Evolutionary conservation across 257 asterid genomes (phyloP), one percentile per base, ranked within the genome.

Genomic region (Primulina huaijiensis): DNA sequence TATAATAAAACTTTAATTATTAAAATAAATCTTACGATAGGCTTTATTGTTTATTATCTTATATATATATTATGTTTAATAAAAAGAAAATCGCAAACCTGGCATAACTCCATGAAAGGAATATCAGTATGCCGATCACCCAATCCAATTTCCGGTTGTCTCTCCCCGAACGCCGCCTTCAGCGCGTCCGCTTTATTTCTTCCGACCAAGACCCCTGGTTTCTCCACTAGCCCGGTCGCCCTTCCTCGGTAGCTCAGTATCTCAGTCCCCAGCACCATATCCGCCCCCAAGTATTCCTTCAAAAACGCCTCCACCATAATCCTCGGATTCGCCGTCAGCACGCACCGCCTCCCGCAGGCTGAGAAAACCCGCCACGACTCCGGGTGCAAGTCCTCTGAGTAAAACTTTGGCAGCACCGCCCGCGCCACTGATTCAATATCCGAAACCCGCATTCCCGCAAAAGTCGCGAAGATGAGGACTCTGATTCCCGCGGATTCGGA

Each of bases 201-300:
- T 64, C 86, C 93, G 0, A 87, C 87, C 29, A 87, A 76, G 31
- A 87, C 88, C 7, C 90, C 93, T 0, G 83, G 81, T 31, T 27
- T 60, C 25, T 62, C 62, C 14, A 87, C 89, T 29, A 87, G 67
- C 21, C 90, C 93, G 35, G 90, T 87, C 4, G 88, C 90, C 38
- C 90, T 74, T 5, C 87, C 93, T 6, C 83, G 74, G 53, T 73
- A 79, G 12, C 34, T 77, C 7, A 38, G 57, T 31, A 87, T 76
- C 74, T 87, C 93, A 6, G 93, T 87, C 52, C 90, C 93, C 80
- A 87, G 56, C 67, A 87, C 86, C 75, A 85, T 8, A 72, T 87
- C 93, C 9, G 83, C 82, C 8, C 84, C 93, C 75, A 87, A 65
- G 17, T 81, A 83, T 0, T 85, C 93, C 70, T 81, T 85, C 82